Conservation (phyloP, 2,329 filamentous ascomycete species). For the Colletotrichum euphorbiae region DNA sequence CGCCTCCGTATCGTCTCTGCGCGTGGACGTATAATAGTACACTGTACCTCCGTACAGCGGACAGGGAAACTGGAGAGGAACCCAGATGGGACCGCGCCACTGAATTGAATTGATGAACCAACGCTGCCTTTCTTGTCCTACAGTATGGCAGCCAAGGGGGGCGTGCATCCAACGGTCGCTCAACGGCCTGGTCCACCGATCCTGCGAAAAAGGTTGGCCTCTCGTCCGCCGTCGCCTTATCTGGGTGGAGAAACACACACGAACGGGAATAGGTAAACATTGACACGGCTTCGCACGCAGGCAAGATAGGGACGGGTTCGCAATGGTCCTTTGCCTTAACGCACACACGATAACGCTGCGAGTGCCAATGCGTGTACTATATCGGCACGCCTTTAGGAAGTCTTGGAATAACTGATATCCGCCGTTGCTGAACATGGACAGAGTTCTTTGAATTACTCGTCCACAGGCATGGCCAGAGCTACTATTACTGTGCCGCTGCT, state of each 20-base stretch:
- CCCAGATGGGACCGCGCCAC: no score
- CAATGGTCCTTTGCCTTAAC: conserved; percentile 7
- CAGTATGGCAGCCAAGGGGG: conserved; percentile 1
- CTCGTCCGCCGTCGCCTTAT: conserved; percentile 38
- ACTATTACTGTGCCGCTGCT: no score
- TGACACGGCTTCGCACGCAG: conserved; percentile 32
- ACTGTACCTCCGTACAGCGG: no score
- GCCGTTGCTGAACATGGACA: no score
- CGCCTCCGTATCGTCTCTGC: conserved; percentile 33
- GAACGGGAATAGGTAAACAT: conserved; percentile 9
- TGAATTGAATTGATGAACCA: conserved; percentile 37
- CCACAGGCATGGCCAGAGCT: no score
- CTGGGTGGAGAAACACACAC: conserved; percentile 32
- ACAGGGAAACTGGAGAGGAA: neutral
- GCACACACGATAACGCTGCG: conserved; percentile 27
- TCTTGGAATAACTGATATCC: conserved; percentile 20
- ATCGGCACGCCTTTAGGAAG: neutral
- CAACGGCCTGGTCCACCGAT: conserved; percentile 36
- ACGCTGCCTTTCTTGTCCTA: conserved; percentile 12
- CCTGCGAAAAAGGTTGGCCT: conserved; percentile 34
- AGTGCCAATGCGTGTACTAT: conserved; percentile 18
- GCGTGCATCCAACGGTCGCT: conserved; percentile 31
- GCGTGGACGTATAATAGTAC: neutral
- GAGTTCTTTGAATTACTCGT: no score
- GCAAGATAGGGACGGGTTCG: conserved; percentile 26